Evolutionary conservation across 371 early-diverging fungal species (phyloP).

Genomic region (Mortierella sp.): DNA sequence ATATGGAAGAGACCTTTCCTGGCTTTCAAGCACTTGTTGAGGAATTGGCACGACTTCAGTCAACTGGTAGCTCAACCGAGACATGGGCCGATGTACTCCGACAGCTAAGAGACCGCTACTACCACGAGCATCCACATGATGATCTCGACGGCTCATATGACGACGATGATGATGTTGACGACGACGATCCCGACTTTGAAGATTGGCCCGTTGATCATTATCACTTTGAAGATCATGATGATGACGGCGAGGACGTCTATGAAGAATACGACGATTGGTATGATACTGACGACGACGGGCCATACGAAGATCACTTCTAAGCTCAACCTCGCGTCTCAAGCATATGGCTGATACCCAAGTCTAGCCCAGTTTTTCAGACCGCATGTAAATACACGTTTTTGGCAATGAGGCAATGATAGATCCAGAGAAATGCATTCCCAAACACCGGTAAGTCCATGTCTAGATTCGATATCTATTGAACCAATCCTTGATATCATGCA

Average conservation of each 20-base stretch:
- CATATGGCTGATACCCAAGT: too few relatives aligned
- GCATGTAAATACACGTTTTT: neutral
- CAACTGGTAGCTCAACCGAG: neutral
- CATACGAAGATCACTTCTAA: too few relatives aligned
- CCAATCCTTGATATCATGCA: too few relatives aligned
- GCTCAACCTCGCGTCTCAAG: too few relatives aligned
- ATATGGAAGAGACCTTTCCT: too few relatives aligned
- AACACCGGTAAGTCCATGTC: neutral
- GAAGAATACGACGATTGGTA: slow-evolving; percentile 5
- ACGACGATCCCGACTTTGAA: neutral
- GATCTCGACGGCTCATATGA: neutral
- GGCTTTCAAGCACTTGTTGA: too few relatives aligned
- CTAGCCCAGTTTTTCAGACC: too few relatives aligned
- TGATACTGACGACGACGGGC: neutral
- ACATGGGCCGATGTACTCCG: neutral
- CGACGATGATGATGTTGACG: neutral
- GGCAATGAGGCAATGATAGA: neutral
- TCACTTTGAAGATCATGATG: slow-evolving; percentile 1
- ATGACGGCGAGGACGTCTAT: slow-evolving; percentile 2
- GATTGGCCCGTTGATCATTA: neutral
- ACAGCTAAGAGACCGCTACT: neutral
- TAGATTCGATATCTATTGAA: too few relatives aligned
- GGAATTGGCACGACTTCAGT: too few relatives aligned
- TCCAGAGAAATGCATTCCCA: neutral
- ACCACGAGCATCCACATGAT: neutral